Evolutionary conservation across 805 yeast species (phyloP).

Genomic region (Metschnikowia aberdeeniae): DNA sequence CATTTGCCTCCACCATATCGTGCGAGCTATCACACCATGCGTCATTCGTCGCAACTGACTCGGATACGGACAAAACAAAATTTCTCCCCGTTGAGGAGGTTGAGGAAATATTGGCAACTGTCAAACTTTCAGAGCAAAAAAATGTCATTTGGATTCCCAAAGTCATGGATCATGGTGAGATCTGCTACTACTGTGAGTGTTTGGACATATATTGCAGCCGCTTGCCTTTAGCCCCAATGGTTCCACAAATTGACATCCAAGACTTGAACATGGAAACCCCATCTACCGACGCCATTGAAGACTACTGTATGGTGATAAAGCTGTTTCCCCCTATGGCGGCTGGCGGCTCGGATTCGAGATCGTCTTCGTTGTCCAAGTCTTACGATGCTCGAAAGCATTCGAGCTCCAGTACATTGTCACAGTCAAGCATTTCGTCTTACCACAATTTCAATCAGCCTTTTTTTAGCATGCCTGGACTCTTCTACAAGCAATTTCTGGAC

Average conservation of each 20-base stretch:
- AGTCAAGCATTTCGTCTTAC: constrained; percentile 27
- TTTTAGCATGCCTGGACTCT: constrained; percentile 38
- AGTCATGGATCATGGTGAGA: constrained; percentile 49
- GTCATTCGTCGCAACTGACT: constrained; percentile 4
- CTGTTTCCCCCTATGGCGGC: constrained; percentile 3
- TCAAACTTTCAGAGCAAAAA: constrained; percentile 17
- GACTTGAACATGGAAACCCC: constrained; percentile 25
- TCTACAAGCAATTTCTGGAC: constrained; percentile 59
- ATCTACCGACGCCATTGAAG: constrained; percentile 19
- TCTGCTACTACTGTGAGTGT: constrained; percentile 57
- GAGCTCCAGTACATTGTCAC: constrained; percentile 31
- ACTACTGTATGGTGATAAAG: constrained; percentile 16
- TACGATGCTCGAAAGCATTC: constrained; percentile 38
- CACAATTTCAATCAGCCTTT: constrained; percentile 42
- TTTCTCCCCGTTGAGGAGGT: constrained; percentile 26
- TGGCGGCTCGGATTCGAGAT: constrained; percentile 6
- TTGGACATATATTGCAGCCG: constrained; percentile 56
- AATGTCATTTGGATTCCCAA: constrained; percentile 57
- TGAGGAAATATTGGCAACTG: constrained; percentile 24
- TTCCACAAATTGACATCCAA: constrained; percentile 18
- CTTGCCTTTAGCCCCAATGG: constrained; percentile 44
- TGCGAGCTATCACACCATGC: constrained; percentile 5
- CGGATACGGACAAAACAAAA: constrained; percentile 9
- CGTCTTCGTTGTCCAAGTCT: constrained; percentile 13
- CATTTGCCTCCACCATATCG: constrained; percentile 11